A percentile compares a stretch with the other conserved stretches of the same genome.
Evolutionary conservation across 306 rosid species (phyloP).

Genomic region (Begonia fuchsioides): DNA sequence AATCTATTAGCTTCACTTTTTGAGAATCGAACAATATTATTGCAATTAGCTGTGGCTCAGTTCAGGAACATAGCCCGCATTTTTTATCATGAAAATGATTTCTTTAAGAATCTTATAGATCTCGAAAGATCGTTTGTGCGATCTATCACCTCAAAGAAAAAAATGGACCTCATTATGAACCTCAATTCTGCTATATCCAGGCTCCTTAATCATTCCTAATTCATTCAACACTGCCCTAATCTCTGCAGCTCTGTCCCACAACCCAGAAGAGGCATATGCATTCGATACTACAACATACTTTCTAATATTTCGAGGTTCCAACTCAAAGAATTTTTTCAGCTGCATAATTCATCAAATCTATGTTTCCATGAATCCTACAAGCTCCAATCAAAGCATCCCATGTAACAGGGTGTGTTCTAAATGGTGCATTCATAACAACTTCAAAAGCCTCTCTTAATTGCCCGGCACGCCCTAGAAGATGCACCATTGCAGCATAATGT

Average conservation of each 20-base stretch:
- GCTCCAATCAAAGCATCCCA: slow-evolving; percentile 74
- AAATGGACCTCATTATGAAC: slow-evolving; percentile 34
- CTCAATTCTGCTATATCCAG: slow-evolving; percentile 67
- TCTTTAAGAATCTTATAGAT: slow-evolving; percentile 34
- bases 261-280: slow-evolving; percentile 54
- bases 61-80: slow-evolving; percentile 34
- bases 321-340: slow-evolving; percentile 41
- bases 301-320: slow-evolving; percentile 40
- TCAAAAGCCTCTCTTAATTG: slow-evolving; percentile 46
- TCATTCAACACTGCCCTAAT: slow-evolving; percentile 44
- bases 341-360: slow-evolving; percentile 46
- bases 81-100: slow-evolving; percentile 32
- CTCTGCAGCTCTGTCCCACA: slow-evolving; percentile 55
- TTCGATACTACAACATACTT: slow-evolving; percentile 52
- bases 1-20: background rate
- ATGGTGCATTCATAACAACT: slow-evolving; percentile 44
- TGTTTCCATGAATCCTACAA: slow-evolving; percentile 54
- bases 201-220: slow-evolving; percentile 54
- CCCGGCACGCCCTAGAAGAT: slow-evolving; percentile 56
- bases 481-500: slow-evolving; percentile 67
- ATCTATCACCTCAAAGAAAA: slow-evolving; percentile 38
- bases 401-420: slow-evolving; percentile 42
- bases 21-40: background rate
- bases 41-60: slow-evolving; percentile 6
- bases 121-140: slow-evolving; percentile 33